Evolutionary conservation across 179 eudicot genomes (phyloP).

Genomic region (Gypsophila paniculata): DNA sequence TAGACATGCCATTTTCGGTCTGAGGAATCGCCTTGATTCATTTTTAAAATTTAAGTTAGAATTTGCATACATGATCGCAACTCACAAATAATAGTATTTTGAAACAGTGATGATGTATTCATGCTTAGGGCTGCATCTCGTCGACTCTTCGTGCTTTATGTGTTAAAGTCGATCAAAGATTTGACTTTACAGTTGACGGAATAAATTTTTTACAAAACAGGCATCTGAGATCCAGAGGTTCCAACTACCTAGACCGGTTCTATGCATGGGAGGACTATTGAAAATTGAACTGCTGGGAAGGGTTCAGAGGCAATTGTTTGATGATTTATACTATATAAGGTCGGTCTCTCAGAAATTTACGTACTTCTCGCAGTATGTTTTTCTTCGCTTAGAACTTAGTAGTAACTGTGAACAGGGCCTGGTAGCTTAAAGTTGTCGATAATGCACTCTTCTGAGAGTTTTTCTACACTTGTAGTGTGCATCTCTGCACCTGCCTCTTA

Average conservation of each 20-base stretch:
- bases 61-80: background rate
- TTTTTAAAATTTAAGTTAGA: background rate
- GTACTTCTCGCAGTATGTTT: background rate
- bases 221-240: constrained; percentile 5
- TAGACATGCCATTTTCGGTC: background rate
- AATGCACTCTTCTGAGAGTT: background rate
- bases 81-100: background rate
- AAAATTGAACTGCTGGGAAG: constrained; percentile 17
- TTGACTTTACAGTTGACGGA: background rate
- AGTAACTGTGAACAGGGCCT: background rate
- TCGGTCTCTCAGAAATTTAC: background rate
- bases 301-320: background rate
- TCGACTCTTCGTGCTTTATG: background rate
- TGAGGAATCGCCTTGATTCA: background rate
- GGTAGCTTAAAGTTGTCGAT: background rate
- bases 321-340: constrained; percentile 7
- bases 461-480: background rate
- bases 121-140: background rate
- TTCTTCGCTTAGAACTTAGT: background rate
- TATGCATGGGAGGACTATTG: constrained; percentile 16
- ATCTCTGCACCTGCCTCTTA: background rate
- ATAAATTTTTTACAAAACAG: constrained; percentile 8
- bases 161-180: background rate
- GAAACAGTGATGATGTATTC: background rate
- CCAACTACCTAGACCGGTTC: constrained; percentile 14